Conservation (phyloP, 257 asterid species). For the Fraxinus cuspidata region DNA sequence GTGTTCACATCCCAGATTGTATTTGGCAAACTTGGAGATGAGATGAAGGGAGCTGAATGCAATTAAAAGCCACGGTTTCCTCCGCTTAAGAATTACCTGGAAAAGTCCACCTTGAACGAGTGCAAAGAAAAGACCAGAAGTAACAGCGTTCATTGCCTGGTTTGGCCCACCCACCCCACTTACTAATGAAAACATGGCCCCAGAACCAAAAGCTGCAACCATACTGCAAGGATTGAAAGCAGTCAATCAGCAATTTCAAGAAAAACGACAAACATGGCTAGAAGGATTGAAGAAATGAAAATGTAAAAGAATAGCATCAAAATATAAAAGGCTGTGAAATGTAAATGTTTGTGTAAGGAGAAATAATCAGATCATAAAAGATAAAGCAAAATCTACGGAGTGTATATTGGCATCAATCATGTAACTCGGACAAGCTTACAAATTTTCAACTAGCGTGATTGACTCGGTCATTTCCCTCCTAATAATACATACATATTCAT, state of each 20-base stretch:
- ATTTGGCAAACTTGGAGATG: background rate
- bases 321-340: too few relatives aligned
- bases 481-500: too few relatives aligned
- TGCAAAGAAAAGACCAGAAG: slow-evolving; percentile 85
- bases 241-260: slow-evolving; percentile 17
- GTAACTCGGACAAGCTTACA: too few relatives aligned
- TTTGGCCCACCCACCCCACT: slow-evolving; percentile 86
- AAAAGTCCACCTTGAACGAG: slow-evolving; percentile 87
- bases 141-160: slow-evolving; percentile 57
- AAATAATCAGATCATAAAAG: too few relatives aligned
- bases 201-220: slow-evolving; percentile 96
- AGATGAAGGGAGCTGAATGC: background rate
- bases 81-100: slow-evolving; percentile 48
- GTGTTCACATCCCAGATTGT: background rate
- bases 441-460: too few relatives aligned
- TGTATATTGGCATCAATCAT: too few relatives aligned
- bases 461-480: too few relatives aligned
- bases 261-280: background rate
- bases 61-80: background rate
- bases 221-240: slow-evolving; percentile 55
- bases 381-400: too few relatives aligned
- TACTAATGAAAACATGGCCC: slow-evolving; percentile 76
- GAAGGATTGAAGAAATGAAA: background rate
- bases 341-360: too few relatives aligned
- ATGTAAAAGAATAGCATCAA: background rate